Conservation (phyloP, 179 eudicot genomes). For the Beta corolliflora region DNA sequence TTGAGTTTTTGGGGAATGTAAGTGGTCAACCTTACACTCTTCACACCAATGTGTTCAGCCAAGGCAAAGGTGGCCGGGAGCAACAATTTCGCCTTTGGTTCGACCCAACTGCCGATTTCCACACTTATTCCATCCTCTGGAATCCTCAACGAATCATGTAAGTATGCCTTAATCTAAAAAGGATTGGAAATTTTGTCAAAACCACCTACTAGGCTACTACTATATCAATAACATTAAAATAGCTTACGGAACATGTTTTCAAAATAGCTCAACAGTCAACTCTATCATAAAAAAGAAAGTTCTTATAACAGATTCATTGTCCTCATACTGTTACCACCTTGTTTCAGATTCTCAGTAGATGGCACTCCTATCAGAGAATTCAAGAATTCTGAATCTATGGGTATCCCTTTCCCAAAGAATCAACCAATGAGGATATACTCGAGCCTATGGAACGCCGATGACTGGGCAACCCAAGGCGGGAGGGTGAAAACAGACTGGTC, state of each 20-base stretch:
- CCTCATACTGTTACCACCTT: too few species aligned
- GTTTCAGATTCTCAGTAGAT: conserved; percentile 22
- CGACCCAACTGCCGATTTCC: conserved; percentile 35
- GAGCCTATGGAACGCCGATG: too few species aligned
- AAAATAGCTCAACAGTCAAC: too few species aligned
- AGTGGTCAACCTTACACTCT: conserved; percentile 37
- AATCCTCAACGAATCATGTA: conserved; percentile 32
- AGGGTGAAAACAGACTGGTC: conserved; percentile 39
- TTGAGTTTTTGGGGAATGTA: conserved; percentile 34
- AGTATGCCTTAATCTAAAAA: not conserved
- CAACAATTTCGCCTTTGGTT: conserved; percentile 38
- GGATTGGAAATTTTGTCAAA: too few species aligned
- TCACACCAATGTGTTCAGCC: conserved; percentile 27
- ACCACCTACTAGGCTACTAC: too few species aligned
- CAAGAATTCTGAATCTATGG: conserved; percentile 29
- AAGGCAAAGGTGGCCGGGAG: conserved; percentile 34
- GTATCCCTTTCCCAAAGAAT: conserved; percentile 22
- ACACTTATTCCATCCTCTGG: conserved; percentile 38
- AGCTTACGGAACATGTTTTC: too few species aligned
- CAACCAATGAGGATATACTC: too few species aligned
- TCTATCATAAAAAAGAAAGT: not conserved
- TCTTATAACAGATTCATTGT: not conserved
- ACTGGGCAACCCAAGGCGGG: conserved; percentile 14
- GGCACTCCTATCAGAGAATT: conserved; percentile 36
- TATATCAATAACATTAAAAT: too few species aligned